Evolutionary conservation across 257 asterid genomes (phyloP).

Genomic region (Solanum chilense): DNA sequence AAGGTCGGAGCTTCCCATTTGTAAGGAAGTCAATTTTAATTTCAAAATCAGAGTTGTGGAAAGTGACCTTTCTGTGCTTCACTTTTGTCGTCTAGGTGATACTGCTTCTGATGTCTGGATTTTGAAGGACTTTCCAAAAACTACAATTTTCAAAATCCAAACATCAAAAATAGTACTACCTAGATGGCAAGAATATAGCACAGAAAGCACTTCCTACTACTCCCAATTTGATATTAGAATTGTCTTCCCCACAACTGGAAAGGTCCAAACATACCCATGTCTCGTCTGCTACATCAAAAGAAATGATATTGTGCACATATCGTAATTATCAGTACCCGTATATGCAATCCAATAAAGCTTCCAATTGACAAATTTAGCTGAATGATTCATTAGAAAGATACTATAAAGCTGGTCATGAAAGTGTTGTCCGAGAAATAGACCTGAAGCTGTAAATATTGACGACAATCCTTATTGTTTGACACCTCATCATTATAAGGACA

Average conservation of each 20-base stretch:
- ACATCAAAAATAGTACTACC: not conserved
- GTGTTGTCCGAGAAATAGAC: not conserved
- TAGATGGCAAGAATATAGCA: not conserved
- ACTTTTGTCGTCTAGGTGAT: too few relatives aligned
- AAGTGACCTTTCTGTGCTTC: too few relatives aligned
- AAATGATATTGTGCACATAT: not conserved
- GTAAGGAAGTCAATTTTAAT: too few relatives aligned
- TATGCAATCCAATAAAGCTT: not conserved
- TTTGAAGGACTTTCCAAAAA: not conserved
- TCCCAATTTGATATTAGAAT: not conserved
- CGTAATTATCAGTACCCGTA: not conserved
- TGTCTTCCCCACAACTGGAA: not conserved
- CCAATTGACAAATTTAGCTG: too few relatives aligned
- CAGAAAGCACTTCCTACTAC: not conserved
- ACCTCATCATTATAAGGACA: not conserved
- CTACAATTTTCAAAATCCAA: not conserved
- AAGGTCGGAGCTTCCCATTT: too few relatives aligned
- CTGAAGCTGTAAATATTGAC: not conserved
- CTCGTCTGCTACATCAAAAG: not conserved
- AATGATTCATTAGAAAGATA: too few relatives aligned
- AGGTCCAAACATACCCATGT: not conserved
- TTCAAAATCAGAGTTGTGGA: too few relatives aligned
- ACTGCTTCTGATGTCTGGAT: too few relatives aligned
- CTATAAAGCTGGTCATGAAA: not conserved
- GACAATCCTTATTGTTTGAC: not conserved